phyloP scores from a whole-genome alignment of 371 early-diverging fungal species.

The Saksenaea vasiformis region DNA sequence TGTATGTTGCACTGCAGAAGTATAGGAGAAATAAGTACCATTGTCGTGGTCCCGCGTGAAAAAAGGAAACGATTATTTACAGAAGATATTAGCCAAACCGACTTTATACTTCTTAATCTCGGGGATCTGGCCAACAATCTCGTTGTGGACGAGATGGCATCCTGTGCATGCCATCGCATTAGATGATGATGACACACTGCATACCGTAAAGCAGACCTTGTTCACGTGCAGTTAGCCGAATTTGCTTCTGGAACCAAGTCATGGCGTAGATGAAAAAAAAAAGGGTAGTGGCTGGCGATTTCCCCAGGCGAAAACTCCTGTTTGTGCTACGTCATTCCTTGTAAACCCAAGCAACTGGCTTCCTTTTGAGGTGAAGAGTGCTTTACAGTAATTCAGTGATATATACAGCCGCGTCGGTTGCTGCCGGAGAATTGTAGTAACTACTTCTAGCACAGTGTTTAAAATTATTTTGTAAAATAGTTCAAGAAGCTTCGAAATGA shows the following conservation, averaged over 20 bases:
- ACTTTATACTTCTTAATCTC: slow-evolving; percentile 69
- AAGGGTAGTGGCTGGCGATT: neutral
- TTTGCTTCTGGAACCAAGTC: slow-evolving; percentile 28
- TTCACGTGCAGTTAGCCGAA: slow-evolving; percentile 15
- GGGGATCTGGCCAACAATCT: slow-evolving; percentile 64
- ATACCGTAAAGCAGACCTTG: slow-evolving; percentile 9
- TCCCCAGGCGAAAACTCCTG: neutral
- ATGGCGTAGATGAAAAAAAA: slow-evolving; percentile 9
- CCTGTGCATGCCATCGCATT: slow-evolving; percentile 37
- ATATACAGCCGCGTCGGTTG: too few relatives aligned
- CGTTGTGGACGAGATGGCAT: slow-evolving; percentile 81
- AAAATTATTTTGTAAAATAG: too few relatives aligned
- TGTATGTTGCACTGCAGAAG: slow-evolving; percentile 80
- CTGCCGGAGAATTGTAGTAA: too few relatives aligned
- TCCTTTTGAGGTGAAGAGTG: neutral
- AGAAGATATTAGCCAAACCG: slow-evolving; percentile 88
- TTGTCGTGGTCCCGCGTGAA: neutral
- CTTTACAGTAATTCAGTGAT: too few relatives aligned
- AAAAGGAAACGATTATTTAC: slow-evolving; percentile 42
- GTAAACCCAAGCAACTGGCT: neutral
- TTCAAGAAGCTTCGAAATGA: too few relatives aligned
- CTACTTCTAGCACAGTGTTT: too few relatives aligned
- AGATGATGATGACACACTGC: neutral
- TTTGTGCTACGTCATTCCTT: neutral
- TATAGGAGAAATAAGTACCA: neutral